A percentile compares a stretch with the other conserved stretches of the same genome.
phyloP scores from a whole-genome alignment of 768 basidiomycete species.

The Suillus cothurnatus region DNA sequence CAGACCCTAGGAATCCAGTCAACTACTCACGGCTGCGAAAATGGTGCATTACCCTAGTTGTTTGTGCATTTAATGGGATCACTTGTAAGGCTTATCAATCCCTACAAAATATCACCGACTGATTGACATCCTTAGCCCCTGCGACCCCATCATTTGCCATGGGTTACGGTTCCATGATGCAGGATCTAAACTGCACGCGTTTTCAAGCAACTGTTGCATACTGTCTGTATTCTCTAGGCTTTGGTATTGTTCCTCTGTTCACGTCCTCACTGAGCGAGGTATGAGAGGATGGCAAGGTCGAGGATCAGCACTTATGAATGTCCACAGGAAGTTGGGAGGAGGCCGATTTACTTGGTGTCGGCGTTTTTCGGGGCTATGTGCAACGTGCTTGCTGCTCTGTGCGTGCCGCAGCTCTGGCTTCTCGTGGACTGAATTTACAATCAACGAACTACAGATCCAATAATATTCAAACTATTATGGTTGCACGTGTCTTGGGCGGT shows the following conservation, averaged over 20 bases:
- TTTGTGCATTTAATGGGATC: conserved; percentile 33
- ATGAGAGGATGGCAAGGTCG: not conserved
- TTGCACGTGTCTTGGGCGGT: conserved; percentile 64
- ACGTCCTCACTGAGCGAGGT: conserved; percentile 72
- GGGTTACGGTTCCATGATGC: conserved; percentile 57
- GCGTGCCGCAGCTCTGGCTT: conserved; percentile 4
- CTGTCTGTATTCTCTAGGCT: conserved; percentile 59
- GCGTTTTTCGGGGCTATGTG: conserved; percentile 45
- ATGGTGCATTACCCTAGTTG: conserved; percentile 39
- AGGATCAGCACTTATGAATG: not conserved
- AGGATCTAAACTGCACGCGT: conserved; percentile 42
- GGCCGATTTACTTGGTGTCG: conserved; percentile 57
- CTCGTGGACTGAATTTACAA: not conserved
- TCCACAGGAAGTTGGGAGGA: conserved; percentile 55
- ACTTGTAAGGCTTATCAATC: conserved; percentile 19
- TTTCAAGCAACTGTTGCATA: conserved; percentile 51
- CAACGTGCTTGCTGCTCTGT: conserved; percentile 39
- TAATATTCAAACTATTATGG: conserved; percentile 57
- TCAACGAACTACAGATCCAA: conserved; percentile 28
- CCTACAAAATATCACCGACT: not conserved
- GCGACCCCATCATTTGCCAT: conserved; percentile 53
- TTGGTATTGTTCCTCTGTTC: conserved; percentile 62
- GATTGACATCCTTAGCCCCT: conserved; percentile 41
- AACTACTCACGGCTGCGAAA: conserved; percentile 40
- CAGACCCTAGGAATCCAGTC: conserved; percentile 41